Evolutionary conservation across 176 grass and related monocot species (phyloP), one percentile per base, ranked within the genome.

Genomic region (Aegilops speltoides): DNA sequence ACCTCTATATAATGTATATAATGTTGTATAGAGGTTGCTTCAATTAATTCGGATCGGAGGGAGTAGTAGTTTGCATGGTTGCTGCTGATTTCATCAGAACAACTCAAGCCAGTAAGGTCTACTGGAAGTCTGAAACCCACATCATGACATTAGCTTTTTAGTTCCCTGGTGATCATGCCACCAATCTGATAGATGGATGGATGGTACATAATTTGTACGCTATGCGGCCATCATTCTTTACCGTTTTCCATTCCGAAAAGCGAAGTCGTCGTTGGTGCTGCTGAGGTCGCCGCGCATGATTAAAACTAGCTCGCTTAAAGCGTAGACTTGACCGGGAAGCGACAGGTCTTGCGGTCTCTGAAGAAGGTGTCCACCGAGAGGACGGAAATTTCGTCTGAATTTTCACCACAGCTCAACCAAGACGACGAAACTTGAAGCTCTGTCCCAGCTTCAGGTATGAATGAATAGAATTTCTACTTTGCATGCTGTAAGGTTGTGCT

Each of bases 141-240:
- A 45, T 76, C 69, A 23, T 82, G 43, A 11, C 40, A 38, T 65
- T 81, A 57, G 43, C 81, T 86, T 82, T 5, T 38, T 54, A 25
- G 36, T 56, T 22, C 34, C 70, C 23, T 11, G 57, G 60, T 65
- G 43, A 20, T 3, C 59, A n/a, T 71, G 71, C 71, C 69, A 46
- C 15, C 70, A 45, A 24, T 73, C 70, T 24, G 38, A 25, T 8
- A 2, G 46, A 50, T 52, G 45, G 20, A 54, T 50, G 14, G 69
- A 41, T 24, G 38, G 10, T 6, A 23, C 1, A 70, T 25, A 14
- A 73, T 45, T 45, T 45, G 22, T 62, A 40, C 50, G 48, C 54
- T 61, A 60, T 37, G 76, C 29, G 33, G 54, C n/a, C 54, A 78
- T 36, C 14, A 37, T 9, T 78, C 20, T n/a, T 14, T 22, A 64